Percentiles rank a stretch among this genome's conserved stretches.
phyloP scores from a whole-genome alignment of 2,329 filamentous ascomycete species.

The Phyllachora maydis region DNA sequence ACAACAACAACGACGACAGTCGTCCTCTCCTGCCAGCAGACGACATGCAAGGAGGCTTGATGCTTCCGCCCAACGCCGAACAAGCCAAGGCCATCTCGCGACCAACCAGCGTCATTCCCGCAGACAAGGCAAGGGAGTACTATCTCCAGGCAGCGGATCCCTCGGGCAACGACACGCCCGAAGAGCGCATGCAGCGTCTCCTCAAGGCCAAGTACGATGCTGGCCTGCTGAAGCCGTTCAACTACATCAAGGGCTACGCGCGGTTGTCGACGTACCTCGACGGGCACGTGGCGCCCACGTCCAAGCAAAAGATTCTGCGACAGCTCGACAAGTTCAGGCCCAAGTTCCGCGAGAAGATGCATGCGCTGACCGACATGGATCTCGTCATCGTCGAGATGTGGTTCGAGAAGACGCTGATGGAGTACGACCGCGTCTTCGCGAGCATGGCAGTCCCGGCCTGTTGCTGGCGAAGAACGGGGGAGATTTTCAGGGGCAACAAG shows the following conservation, averaged over 20 bases:
- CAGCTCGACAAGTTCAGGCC: slow-evolving; percentile 86
- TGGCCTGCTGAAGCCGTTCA: slow-evolving; percentile 86
- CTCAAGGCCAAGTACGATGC: slow-evolving; percentile 93
- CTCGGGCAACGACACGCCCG: slow-evolving; percentile 63
- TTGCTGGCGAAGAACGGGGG: slow-evolving; percentile 88
- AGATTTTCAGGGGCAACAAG: slow-evolving; percentile 94
- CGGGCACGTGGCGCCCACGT: slow-evolving; percentile 59
- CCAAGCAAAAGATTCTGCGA: slow-evolving; percentile 76
- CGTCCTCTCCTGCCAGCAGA: slow-evolving; percentile 12
- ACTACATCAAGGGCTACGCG: slow-evolving; percentile 93
- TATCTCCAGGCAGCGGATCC: slow-evolving; percentile 95
- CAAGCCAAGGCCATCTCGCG: slow-evolving; percentile 36
- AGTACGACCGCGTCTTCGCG: slow-evolving; percentile 95
- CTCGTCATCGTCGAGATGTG: slow-evolving; percentile 95
- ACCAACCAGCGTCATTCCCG: slow-evolving; percentile 37
- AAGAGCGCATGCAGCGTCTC: slow-evolving; percentile 88
- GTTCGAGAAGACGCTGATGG: slow-evolving; percentile 93
- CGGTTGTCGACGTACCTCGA: slow-evolving; percentile 84
- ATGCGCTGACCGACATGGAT: slow-evolving; percentile 80
- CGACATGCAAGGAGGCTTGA: slow-evolving; percentile 17
- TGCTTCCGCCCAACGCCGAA: slow-evolving; percentile 25
- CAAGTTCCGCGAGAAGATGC: slow-evolving; percentile 89
- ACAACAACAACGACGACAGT: slow-evolving; percentile 10
- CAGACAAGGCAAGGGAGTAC: slow-evolving; percentile 67
- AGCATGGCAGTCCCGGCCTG: slow-evolving; percentile 98